Percentiles rank a stretch among this genome's conserved stretches.
Evolutionary conservation across 805 yeast genomes (phyloP).

Genomic region (Sporopachydermia lactativora): DNA sequence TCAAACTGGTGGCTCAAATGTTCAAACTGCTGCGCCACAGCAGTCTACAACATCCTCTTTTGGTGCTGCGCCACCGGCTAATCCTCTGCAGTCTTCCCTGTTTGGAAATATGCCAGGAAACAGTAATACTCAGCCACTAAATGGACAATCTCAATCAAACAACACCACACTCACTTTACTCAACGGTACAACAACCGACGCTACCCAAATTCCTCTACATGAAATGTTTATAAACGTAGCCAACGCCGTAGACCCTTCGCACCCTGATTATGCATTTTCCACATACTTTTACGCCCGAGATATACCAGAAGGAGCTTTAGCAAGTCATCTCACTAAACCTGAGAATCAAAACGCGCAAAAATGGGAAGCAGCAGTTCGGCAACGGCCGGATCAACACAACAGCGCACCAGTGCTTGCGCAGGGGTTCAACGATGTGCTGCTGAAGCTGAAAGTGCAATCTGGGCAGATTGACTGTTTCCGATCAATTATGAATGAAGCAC

Average conservation of each 20-base stretch:
- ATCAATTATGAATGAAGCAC: not conserved
- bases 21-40: too few species aligned
- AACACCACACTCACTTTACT: not conserved
- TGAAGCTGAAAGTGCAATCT: not conserved
- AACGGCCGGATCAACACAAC: slow-evolving; percentile 1
- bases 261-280: slow-evolving; percentile 1
- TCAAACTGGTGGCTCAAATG: not conserved
- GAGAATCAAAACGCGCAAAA: slow-evolving; percentile 1
- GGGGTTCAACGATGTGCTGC: not conserved
- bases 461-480: slow-evolving; percentile 1
- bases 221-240: not conserved
- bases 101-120: not conserved
- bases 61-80: not conserved
- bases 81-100: slow-evolving; percentile 1
- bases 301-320: not conserved
- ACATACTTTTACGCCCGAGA: not conserved
- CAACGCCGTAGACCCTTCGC: not conserved
- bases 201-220: not conserved
- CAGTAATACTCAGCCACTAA: not conserved
- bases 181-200: not conserved
- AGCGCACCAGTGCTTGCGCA: not conserved
- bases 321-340: not conserved
- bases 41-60: not conserved
- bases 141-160: not conserved
- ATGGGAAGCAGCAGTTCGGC: not conserved